Base-by-base conservation (phyloP, 352 stramenopile species). In the Pythium monospermum region DNA sequence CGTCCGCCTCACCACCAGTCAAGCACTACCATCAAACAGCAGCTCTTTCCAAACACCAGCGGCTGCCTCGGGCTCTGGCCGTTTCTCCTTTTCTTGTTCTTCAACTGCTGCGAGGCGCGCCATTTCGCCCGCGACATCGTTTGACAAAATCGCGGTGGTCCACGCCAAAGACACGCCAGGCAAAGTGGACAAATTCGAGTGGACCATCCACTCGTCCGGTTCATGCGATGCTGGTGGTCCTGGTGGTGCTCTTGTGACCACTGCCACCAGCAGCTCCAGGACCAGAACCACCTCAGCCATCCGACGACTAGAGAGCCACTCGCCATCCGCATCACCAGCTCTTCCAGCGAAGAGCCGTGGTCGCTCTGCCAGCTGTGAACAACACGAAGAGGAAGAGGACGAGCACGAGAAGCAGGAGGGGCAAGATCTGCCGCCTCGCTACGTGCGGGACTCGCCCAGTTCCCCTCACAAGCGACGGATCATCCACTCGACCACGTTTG, bases 401-500 rank as follows among this genome's bases (percentile, higher is more conserved):
- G 30, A 35, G 26, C 11, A 27, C n/a, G 12, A 13, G 31, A 13
- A 26, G 19, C 10, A 19, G 7, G n/a, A 26, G 33, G 16, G 28
- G 15, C 52, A 54, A 5, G 32, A 51, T 13, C 57, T 90, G 18
- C 78, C 82, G n/a, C 78, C 82, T 15, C 78, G 68, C 7, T 92
- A 92, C 65, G 70, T 89, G 19, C 64, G 75, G 32, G 69, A 59
- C 43, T 38, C 68, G 15, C 45, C 71, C 3, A 68, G 67, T 35
- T 79, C 75, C 0, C 75, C 76, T 13, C 58, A 84, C 49, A 93
- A 91, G 56, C 77, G 80, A 21, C 76, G 80, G 35, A 77, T 82
- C 41, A 77, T 82, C 41, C 78, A 91, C 61, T 88, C 80, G 40
- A 85, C 75, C 18, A 94, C 80, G 2, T 89, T 94, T 53, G 71